Evolutionary conservation across 2,329 filamentous ascomycete species (phyloP).

Genomic region (Exserohilum rostratum): DNA sequence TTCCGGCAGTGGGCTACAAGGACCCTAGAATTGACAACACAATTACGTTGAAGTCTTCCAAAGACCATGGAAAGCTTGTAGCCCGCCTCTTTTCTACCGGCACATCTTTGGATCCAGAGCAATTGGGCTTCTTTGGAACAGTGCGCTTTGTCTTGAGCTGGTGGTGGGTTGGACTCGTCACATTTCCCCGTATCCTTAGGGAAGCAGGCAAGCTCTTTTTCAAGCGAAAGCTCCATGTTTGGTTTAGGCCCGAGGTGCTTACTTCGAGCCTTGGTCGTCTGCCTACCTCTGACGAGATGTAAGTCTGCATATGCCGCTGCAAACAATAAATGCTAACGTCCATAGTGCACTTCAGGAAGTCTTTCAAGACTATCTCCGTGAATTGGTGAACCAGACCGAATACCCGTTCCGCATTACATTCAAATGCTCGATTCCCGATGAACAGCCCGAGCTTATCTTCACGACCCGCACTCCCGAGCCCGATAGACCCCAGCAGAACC

Average conservation of each 20-base stretch:
- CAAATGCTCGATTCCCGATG: conserved; percentile 55
- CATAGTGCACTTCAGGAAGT: conserved; percentile 43
- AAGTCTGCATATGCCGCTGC: conserved; percentile 3
- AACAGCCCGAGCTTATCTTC: conserved; percentile 22
- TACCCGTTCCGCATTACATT: conserved; percentile 60
- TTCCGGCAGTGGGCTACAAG: conserved; percentile 40
- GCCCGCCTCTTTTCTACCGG: conserved; percentile 64
- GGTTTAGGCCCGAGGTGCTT: conserved; percentile 68
- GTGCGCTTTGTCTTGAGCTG: conserved; percentile 60
- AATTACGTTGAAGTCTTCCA: conserved; percentile 66
- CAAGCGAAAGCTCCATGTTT: conserved; percentile 64
- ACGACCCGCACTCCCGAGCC: conserved; percentile 26
- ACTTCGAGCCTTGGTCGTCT: conserved; percentile 61
- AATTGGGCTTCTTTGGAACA: conserved; percentile 54
- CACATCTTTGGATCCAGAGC: conserved; percentile 57
- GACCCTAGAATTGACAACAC: conserved; percentile 60
- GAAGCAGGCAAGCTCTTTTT: conserved; percentile 67
- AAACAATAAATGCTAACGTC: conserved; percentile 13
- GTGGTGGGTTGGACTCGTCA: conserved; percentile 72
- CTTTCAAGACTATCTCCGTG: conserved; percentile 49
- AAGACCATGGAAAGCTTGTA: conserved; percentile 65
- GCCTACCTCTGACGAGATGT: conserved; percentile 59
- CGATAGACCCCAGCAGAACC: conserved; percentile 35
- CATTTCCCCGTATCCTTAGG: conserved; percentile 68
- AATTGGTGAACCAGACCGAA: conserved; percentile 57